phyloP scores from a whole-genome alignment of 2,329 filamentous ascomycete species.

The Nigrospora osmanthi region DNA sequence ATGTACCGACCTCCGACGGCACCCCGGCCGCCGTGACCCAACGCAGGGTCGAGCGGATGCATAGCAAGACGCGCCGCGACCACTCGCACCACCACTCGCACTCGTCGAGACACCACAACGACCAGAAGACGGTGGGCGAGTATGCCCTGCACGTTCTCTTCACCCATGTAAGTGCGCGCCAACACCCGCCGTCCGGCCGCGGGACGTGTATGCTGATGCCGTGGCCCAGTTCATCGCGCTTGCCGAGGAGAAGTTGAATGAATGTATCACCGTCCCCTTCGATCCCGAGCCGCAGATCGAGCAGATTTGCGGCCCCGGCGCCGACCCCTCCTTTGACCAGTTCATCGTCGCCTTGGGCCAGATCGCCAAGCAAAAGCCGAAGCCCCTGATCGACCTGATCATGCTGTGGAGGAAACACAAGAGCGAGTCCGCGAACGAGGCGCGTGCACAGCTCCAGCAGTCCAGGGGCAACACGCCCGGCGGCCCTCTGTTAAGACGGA shows the following conservation, averaged over 20 bases:
- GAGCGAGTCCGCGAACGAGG: slow-evolving; percentile 75
- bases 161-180: slow-evolving; percentile 60
- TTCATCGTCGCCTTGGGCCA: slow-evolving; percentile 88
- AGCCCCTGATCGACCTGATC: slow-evolving; percentile 90
- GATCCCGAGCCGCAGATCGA: slow-evolving; percentile 82
- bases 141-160: slow-evolving; percentile 96
- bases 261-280: slow-evolving; percentile 72
- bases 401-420: slow-evolving; percentile 98
- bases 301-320: slow-evolving; percentile 80
- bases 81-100: slow-evolving; percentile 70
- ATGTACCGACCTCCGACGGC: slow-evolving; percentile 33
- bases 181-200: not conserved
- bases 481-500: slow-evolving; percentile 55
- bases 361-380: slow-evolving; percentile 89
- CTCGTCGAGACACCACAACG: slow-evolving; percentile 64
- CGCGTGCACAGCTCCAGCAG: slow-evolving; percentile 51
- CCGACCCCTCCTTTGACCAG: slow-evolving; percentile 86
- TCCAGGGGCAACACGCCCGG: slow-evolving; percentile 29
- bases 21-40: slow-evolving; percentile 34
- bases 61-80: slow-evolving; percentile 62
- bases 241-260: slow-evolving; percentile 92
- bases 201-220: slow-evolving; percentile 19
- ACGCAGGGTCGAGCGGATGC: slow-evolving; percentile 51
- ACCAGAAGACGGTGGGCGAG: slow-evolving; percentile 91
- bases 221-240: slow-evolving; percentile 74